A percentile compares a stretch with the other conserved stretches of the same genome.
Conservation (phyloP, 23 red algal genomes). For the Agarophyton chilense region DNA sequence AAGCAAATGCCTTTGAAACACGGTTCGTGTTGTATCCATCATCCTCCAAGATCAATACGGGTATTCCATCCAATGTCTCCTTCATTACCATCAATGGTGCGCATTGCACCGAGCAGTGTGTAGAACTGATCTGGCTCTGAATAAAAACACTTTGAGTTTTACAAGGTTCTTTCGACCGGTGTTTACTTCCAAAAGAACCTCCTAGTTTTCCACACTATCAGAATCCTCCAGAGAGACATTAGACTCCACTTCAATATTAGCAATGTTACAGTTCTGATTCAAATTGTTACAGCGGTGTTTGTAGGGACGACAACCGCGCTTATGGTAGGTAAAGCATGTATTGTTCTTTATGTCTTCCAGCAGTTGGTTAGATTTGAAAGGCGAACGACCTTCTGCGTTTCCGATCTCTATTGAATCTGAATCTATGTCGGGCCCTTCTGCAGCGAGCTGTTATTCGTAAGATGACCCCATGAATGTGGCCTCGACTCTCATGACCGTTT, state of each 20-base stretch:
- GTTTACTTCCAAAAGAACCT: not conserved
- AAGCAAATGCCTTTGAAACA: slow-evolving; percentile 1
- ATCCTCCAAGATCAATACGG: not conserved
- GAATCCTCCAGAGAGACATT: not conserved
- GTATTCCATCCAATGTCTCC: not conserved
- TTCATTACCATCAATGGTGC: slow-evolving; percentile 9
- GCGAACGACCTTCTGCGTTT: not conserved
- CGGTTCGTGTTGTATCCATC: slow-evolving; percentile 35
- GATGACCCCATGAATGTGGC: not conserved
- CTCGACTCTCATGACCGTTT: slow-evolving; percentile 12
- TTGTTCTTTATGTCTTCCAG: not conserved
- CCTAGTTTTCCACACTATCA: not conserved
- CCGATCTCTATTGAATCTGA: slow-evolving; percentile 2
- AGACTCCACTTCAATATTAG: not conserved
- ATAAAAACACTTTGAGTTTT: not conserved
- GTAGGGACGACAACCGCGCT: slow-evolving; percentile 10
- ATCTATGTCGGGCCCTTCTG: too few species aligned
- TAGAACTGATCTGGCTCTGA: not conserved
- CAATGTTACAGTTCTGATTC: not conserved
- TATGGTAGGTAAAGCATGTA: slow-evolving; percentile 29
- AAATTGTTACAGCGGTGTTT: not conserved
- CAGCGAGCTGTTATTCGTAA: not conserved
- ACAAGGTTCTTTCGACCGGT: not conserved
- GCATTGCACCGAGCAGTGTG: not conserved
- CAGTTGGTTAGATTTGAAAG: not conserved